Base-by-base conservation (phyloP, 2,329 filamentous ascomycete genomes). In the Colletotrichum higginsianum region DNA sequence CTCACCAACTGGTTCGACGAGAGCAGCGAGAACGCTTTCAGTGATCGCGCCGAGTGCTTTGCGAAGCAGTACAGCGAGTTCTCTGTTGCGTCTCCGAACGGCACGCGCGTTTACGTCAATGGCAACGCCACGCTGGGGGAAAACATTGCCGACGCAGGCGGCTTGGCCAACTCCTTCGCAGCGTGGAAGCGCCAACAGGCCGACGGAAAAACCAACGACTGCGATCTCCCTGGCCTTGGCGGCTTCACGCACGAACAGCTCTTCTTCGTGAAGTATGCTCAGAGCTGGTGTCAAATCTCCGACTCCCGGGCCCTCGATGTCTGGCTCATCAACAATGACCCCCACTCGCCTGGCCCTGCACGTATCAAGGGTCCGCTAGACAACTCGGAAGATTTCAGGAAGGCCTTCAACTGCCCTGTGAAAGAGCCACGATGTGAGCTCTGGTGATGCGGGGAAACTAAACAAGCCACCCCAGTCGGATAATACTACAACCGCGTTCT, bases 121-220 rank as follows among this genome's bases (percentile, higher is more conserved):
- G 91, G 91, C 12, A 82, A 82, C 35, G 81, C 89, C 18, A 93
- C 91, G 0, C 81, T 93, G 1, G 89, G 88, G 23, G 92, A 94
- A 81, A 93, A 93, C 77, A 91, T 94, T 76, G 91, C 91, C 1
- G 92, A 94, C 78, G 89, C 91, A 0, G 91, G 91, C n/a, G 92
- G 92, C n/a, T 77, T 93, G 0, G 84, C 86, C 7, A 88, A 90
- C 0, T 85, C 90, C 1, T 93, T 89, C 76, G 82, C 86, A 18
- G 91, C 91, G 0, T 94, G 92, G 91, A 87, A 90, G 77, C 87
- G 86, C 74, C 85, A 86, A 13, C 86, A 88, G 52, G 79, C 82
- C 2, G 81, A 85, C 38, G 84, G 83, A n/a, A 82, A 86, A 0
- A 86, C 87, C 67, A 75, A 84, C 75, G 78, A 70, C 38, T 53